A percentile compares a stretch with the other conserved stretches of the same genome.
Evolutionary conservation across 176 grass and related monocot species (phyloP).

Genomic region (Cocos nucifera): DNA sequence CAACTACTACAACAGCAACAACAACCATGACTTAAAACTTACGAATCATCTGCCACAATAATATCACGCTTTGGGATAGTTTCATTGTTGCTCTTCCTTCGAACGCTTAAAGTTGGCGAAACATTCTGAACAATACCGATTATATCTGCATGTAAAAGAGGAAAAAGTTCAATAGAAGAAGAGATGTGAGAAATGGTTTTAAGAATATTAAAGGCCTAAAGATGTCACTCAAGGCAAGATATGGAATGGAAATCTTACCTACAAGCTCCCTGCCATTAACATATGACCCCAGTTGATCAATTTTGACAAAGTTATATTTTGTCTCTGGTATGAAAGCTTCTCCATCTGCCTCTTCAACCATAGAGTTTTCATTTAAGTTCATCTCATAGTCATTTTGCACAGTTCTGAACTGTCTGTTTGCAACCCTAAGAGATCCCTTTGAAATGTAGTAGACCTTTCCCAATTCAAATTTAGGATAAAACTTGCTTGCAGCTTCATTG

Average conservation of each 20-base stretch:
- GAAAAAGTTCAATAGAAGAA: not conserved
- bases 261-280: constrained; percentile 81
- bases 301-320: constrained; percentile 80
- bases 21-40: constrained; percentile 6
- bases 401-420: constrained; percentile 93
- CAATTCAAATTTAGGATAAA: constrained; percentile 68
- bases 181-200: not conserved
- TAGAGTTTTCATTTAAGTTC: constrained; percentile 78
- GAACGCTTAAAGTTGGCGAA: constrained; percentile 65
- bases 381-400: constrained; percentile 96
- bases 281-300: constrained; percentile 73
- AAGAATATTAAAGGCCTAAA: not conserved
- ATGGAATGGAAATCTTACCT: constrained; percentile 29
- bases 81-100: constrained; percentile 71
- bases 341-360: constrained; percentile 83
- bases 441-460: constrained; percentile 97
- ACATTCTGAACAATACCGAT: constrained; percentile 76
- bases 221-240: too few relatives aligned
- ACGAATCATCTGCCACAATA: constrained; percentile 90
- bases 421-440: constrained; percentile 75
- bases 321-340: constrained; percentile 65
- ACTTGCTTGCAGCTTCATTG: constrained; percentile 82
- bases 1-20: too few relatives aligned
- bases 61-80: constrained; percentile 83
- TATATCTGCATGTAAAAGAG: constrained; percentile 42